Conservation (phyloP, 1,284 basidiomycete genomes). For the Volvariella surrecta region DNA sequence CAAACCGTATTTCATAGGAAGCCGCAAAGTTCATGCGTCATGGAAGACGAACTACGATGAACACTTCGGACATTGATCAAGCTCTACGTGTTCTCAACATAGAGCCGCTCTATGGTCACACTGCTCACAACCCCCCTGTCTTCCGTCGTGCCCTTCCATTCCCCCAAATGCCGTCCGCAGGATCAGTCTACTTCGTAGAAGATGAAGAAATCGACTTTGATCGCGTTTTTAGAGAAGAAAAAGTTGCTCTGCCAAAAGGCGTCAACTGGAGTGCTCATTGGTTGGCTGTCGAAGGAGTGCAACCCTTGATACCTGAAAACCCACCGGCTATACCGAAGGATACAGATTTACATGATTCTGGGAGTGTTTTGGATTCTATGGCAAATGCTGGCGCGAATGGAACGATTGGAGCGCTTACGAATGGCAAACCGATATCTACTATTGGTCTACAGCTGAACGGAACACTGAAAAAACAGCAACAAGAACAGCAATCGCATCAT, state of each 20-base stretch:
- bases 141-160: slow-evolving; percentile 71
- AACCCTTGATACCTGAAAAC: slow-evolving; percentile 95
- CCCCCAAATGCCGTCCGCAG: slow-evolving; percentile 45
- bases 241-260: slow-evolving; percentile 69
- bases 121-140: slow-evolving; percentile 56
- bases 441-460: slow-evolving; percentile 7
- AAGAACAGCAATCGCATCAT: slow-evolving; percentile 35
- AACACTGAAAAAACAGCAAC: slow-evolving; percentile 24
- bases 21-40: slow-evolving; percentile 97
- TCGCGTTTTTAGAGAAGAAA: slow-evolving; percentile 76
- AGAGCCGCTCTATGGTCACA: slow-evolving; percentile 83
- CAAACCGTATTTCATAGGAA: slow-evolving; percentile 46
- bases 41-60: slow-evolving; percentile 79
- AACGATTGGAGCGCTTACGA: slow-evolving; percentile 9
- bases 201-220: slow-evolving; percentile 99
- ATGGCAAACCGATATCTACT: slow-evolving; percentile 1
- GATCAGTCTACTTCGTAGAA: slow-evolving; percentile 85
- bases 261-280: slow-evolving; percentile 89
- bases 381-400: slow-evolving; percentile 21
- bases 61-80: slow-evolving; percentile 87
- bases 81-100: slow-evolving; percentile 93
- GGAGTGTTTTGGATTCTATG: slow-evolving; percentile 17
- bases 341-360: slow-evolving; percentile 25
- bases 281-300: slow-evolving; percentile 97
- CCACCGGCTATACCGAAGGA: slow-evolving; percentile 75